Base-by-base conservation (phyloP, 2,329 filamentous ascomycete species). In the Exophiala oligosperma region DNA sequence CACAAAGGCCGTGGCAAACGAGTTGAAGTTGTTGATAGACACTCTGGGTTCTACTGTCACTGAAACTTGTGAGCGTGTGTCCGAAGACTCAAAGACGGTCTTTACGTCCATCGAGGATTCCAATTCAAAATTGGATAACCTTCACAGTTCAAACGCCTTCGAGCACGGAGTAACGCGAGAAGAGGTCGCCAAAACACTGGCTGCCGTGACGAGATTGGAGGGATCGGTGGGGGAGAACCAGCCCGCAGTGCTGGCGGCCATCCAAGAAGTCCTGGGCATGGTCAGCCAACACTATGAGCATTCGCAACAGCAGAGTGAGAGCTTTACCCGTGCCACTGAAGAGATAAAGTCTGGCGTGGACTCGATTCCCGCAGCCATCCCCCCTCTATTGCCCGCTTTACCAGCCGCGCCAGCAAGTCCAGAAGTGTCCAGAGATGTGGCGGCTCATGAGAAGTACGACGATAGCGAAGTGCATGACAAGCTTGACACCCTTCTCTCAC, bases 211-310 rank as follows among this genome's bases (percentile, higher is more conserved):
- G 65, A 86, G 85, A 24, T 78, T 97, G 1, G 89, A 95, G 69
- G 88, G 83, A 59, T 86, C 94, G 57, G 82, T 96, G 29, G 84
- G 83, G 7, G 92, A 97, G 71, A 88, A 89, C 64, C 89, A 97
- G 66, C 94, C 94, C 1, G 89, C 95, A 75, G 89, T 97, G 64
- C 83, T 97, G 57, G 87, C 93, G 53, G 85, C 90, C 0, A 84
- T 99, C 64, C 89, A 91, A 67, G 90, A 97, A 67, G 86, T 97
- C n/a, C 81, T 95, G 40, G 79, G 85, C 6, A 81, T 95, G 24
- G 90, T 96, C 54, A 88, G 86, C 24, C 85, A 95, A 70, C 92
- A 97, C 71, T 96, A 89, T 68, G 91, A 96, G 66, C 90, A 96
- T 70, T 89, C 91, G 12, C 91, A 92, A 73, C 85, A 95, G 70